Evolutionary conservation across 129 eudicot species (phyloP).

Genomic region (Heracleum sosnowskyi): DNA sequence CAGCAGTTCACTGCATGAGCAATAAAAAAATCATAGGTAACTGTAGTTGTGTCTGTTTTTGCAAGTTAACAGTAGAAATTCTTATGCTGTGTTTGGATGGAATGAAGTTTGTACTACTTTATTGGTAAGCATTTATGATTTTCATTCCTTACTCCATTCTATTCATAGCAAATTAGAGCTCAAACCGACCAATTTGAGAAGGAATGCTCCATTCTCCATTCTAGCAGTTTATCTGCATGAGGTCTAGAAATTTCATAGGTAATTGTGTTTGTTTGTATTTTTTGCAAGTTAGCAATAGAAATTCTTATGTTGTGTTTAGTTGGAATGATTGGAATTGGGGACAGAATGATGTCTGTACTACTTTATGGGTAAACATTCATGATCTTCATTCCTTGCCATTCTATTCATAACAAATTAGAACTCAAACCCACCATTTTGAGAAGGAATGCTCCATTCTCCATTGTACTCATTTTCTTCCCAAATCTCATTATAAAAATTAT

Average conservation of each 20-base stretch:
- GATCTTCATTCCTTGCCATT: neutral
- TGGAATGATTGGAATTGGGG: neutral
- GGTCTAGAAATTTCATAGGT: neutral
- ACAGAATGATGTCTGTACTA: neutral
- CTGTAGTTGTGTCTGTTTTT: neutral
- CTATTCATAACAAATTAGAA: neutral
- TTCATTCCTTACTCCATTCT: neutral
- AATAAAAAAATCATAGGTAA: neutral
- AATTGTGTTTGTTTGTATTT: neutral
- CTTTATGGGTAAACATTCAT: neutral
- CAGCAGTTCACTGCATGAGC: conserved; percentile 8
- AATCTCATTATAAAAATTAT: neutral
- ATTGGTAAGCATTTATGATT: neutral
- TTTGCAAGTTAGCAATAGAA: neutral
- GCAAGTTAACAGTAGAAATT: neutral
- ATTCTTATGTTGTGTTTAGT: neutral
- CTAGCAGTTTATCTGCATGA: neutral
- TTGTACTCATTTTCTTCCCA: neutral
- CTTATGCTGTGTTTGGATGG: neutral
- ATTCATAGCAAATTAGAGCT: neutral
- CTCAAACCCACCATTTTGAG: neutral
- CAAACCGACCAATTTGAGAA: neutral
- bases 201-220: neutral
- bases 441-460: neutral
- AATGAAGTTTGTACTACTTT: neutral